A percentile compares a stretch with the other conserved stretches of the same genome.
These are phyloP conservation scores for Solanum hybrid DNA, from an alignment of 305 asterid species.

Conservation along the genomic window DNA sequence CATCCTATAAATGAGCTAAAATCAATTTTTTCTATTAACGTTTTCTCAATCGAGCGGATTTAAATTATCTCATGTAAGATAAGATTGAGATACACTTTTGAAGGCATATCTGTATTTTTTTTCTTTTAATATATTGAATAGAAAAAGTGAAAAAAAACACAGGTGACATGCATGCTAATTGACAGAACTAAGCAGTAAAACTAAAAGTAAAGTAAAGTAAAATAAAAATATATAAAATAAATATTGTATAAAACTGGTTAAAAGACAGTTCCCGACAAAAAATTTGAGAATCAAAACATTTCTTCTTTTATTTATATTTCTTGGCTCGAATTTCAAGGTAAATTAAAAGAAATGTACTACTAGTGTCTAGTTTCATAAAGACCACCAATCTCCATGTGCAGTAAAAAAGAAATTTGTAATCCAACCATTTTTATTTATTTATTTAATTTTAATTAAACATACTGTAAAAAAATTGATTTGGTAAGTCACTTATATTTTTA, in stretches of 20 bases:
- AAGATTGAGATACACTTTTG: not conserved
- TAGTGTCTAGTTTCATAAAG: not conserved
- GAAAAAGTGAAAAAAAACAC: not conserved
- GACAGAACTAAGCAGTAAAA: not conserved
- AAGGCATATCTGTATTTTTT: not conserved
- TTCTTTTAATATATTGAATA: not conserved
- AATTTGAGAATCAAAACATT: not conserved
- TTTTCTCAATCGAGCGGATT: not conserved
- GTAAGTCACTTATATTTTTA: not conserved
- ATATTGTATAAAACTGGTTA: not conserved
- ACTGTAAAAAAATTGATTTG: not conserved
- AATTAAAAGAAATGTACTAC: not conserved
- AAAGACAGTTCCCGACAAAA: not conserved
- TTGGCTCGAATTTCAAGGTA: not conserved
- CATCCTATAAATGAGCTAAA: no score
- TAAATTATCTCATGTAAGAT: not conserved
- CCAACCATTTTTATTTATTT: not conserved
- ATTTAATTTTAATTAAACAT: not conserved
- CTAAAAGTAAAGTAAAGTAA: not conserved
- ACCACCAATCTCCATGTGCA: not conserved
- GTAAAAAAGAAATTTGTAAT: not conserved
- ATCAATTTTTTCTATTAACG: rapidly evolving
- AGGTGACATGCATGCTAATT: not conserved
- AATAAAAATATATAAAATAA: not conserved
- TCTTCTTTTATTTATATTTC: not conserved